Conservation (phyloP, 2,329 filamentous ascomycete species). For the Scedosporium aurantiacum region DNA sequence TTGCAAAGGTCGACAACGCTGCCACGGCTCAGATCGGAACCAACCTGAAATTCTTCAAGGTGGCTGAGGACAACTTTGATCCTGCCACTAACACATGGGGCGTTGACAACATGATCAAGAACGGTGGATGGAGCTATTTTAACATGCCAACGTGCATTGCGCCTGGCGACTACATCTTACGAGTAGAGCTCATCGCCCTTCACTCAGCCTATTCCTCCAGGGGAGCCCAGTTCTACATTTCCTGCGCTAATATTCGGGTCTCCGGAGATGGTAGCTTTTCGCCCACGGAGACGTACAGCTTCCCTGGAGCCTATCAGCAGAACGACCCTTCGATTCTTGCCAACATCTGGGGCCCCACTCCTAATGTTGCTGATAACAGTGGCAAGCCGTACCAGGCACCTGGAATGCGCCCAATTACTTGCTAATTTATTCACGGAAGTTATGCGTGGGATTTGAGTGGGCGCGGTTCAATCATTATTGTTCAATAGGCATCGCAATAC, state of each 20-base stretch:
- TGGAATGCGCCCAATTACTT: conserved; percentile 1
- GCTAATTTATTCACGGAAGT: not conserved
- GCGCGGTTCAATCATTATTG: too few relatives aligned
- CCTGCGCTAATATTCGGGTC: conserved; percentile 47
- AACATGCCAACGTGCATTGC: conserved; percentile 38
- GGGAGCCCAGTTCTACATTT: conserved; percentile 40
- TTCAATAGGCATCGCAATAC: not conserved
- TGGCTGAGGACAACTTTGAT: conserved; percentile 38
- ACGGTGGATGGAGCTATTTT: conserved; percentile 36
- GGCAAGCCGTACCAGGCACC: conserved; percentile 23
- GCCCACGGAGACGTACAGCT: conserved; percentile 33
- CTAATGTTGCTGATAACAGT: conserved; percentile 28
- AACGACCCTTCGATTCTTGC: conserved; percentile 32
- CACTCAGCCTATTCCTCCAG: conserved; percentile 32
- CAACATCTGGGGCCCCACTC: conserved; percentile 32
- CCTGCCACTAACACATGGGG: conserved; percentile 33
- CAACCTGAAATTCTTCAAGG: conserved; percentile 42
- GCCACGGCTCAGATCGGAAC: conserved; percentile 22
- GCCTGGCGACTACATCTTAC: conserved; percentile 42
- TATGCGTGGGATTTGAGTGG: not conserved
- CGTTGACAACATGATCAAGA: conserved; percentile 32
- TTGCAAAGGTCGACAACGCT: conserved; percentile 41
- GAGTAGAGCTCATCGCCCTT: conserved; percentile 39
- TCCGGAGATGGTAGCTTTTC: conserved; percentile 32
- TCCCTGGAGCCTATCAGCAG: conserved; percentile 33